Percentiles rank a stretch among this genome's conserved stretches.
These are phyloP conservation scores for Suhomyces chickasaworum DNA, from an alignment of 1,139 yeast genomes.

Conservation along the genomic window DNA sequence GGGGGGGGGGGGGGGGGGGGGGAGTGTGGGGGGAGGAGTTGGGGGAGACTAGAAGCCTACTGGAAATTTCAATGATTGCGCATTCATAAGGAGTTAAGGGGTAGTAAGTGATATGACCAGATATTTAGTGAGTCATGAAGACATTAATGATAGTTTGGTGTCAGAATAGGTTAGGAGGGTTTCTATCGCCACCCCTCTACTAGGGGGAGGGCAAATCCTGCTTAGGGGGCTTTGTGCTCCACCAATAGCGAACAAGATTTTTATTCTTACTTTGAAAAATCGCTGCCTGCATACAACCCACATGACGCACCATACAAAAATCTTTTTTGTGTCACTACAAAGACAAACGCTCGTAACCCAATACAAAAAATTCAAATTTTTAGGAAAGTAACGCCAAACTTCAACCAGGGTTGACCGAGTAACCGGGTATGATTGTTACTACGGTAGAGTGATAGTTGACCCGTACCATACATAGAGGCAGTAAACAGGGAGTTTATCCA, in stretches of 20 bases:
- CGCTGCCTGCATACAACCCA: conserved; percentile 2
- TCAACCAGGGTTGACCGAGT: not conserved
- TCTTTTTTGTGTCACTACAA: too few relatives aligned
- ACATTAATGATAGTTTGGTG: not conserved
- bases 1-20: not conserved
- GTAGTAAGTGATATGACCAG: not conserved
- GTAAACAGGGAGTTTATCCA: too few relatives aligned
- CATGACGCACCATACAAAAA: too few relatives aligned
- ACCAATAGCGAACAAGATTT: conserved; percentile 8
- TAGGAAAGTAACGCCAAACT: conserved; percentile 1
- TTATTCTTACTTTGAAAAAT: conserved; percentile 2
- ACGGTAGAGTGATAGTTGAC: not conserved
- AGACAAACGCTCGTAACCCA: not conserved
- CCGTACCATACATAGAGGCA: too few relatives aligned
- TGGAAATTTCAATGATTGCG: not conserved
- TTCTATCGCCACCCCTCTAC: not conserved
- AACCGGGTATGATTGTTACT: not conserved
- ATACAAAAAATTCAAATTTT: not conserved
- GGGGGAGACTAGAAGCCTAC: not conserved
- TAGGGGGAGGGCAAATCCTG: conserved; percentile 1
- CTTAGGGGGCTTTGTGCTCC: conserved; percentile 11
- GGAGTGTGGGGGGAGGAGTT: not conserved
- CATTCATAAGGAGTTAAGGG: not conserved
- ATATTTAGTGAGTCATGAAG: not conserved
- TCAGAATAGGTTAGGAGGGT: not conserved